Base-by-base conservation (phyloP, 2,329 filamentous ascomycete species). In the Stemphylium vesicarium region DNA sequence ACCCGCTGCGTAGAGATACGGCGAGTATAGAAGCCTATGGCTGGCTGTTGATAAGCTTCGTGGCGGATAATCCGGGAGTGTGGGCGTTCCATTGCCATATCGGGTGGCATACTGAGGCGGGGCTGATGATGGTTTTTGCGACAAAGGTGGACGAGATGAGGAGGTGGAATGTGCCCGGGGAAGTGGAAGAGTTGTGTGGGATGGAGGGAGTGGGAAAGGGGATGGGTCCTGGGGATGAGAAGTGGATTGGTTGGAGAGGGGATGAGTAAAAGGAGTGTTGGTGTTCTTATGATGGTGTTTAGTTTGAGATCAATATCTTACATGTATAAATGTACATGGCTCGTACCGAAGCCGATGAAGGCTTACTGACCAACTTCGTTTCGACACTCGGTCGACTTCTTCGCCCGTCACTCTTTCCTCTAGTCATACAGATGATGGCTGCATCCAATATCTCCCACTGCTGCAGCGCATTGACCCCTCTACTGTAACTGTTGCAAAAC, bases 81-180 rank as follows among this genome's bases (percentile, higher is more conserved):
- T 78, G 80, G 79, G 65, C 80, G 12, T 81, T 92, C 77, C 90
- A 92, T 75, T 93, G 90, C 75, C 90, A 94, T 71, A 88, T 93
- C 48, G 88, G 91, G 69, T 94, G 71, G 76, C 73, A 75, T 53
- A 60, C 56, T 11, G 53, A 56, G 48, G 53, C 69, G 2, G 72
- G 72, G 13, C 44, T 75, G 47, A 54, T 81, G 29, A 87, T 88
- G 85, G 83, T 86, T 68, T 80, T 88, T 49, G 62, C 85, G 24
- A 81, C 79, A 7, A 73, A 80, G 26, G 72, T 77, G 10, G 81
- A 85, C 39, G 72, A 73, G 35, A 69, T 87, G 57, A 69, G 76
- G 72, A 52, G 75, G 0, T 43, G 46, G 74, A 50, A 68, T 15
- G 60, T 85, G 2, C 81, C 83, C 0, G 73, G 75, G 16, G 78